Evolutionary conservation across 2,329 filamentous ascomycete species (phyloP), one percentile per base, ranked within the genome.

Genomic region (Coleophoma crateriformis): DNA sequence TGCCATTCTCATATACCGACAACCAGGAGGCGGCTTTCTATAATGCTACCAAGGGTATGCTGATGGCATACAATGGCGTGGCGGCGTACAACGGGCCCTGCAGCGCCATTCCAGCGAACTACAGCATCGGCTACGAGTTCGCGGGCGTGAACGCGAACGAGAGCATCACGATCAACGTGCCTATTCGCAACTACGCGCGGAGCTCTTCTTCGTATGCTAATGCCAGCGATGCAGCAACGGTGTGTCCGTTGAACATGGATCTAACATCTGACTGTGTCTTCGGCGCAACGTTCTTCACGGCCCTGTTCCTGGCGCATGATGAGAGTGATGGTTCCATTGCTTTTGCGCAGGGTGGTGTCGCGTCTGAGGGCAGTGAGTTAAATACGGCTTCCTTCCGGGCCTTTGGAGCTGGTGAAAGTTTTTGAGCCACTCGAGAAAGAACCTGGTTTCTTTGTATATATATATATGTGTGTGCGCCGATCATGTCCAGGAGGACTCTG

Each of bases 261-360:
- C 41, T 52, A 15, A 53, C 56, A 4, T 19, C 40, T 15, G 56
- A 54, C 1, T 69, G 67, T 47, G 53, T 56, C 1, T 58, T 68
- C 7, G 64, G 59, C 13, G 60, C 64, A 7, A 61, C 67, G 0
- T 69, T 69, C 51, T 54, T 57, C 17, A 61, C 60, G 1, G 60
- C 54, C 2, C 58, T 59, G 4, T 66, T 66, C 55, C 60, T 66
- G 19, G 64, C 64, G 7, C 60, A 64, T 38, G 61, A 67, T 47
- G 67, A 69, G 44, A 60, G 58, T 45, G 50, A 56, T 12, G 53
- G 51, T 20, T 57, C 64, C 47, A 55, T 68, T 42, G 62, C 61
- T 1, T 51, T 68, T 33, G 67, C 66, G 4, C 62, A 68, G 52
- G 66, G 66, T 10, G 66, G 61, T 5, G 56, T 68, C 12, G 60